These are phyloP conservation scores for Naumovozyma castellii DNA, from an alignment of 805 yeast species.

Conservation along the genomic window DNA sequence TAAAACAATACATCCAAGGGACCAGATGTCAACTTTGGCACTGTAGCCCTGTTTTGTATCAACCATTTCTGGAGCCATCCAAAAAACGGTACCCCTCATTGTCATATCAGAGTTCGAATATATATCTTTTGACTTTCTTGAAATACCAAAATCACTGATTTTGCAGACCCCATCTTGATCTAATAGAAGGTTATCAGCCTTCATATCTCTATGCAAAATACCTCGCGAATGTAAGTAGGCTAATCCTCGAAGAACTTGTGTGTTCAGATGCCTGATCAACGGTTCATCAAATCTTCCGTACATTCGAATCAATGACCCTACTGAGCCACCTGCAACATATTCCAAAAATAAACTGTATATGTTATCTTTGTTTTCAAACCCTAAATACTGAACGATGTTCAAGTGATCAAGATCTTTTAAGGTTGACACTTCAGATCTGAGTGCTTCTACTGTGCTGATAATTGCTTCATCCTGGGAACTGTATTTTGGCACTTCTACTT, in stretches of 20 bases:
- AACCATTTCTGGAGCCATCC: slow-evolving; percentile 99
- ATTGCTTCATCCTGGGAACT: slow-evolving; percentile 36
- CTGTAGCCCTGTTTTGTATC: slow-evolving; percentile 90
- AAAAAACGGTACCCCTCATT: slow-evolving; percentile 95
- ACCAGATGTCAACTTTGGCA: slow-evolving; percentile 98
- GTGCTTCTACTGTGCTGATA: slow-evolving; percentile 64
- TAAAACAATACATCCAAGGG: slow-evolving; percentile 89
- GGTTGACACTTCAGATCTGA: slow-evolving; percentile 85
- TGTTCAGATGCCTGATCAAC: slow-evolving; percentile 59
- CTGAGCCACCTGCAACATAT: slow-evolving; percentile 96
- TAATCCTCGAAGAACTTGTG: slow-evolving; percentile 75
- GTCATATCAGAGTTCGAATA: slow-evolving; percentile 94
- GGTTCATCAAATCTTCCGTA: slow-evolving; percentile 81
- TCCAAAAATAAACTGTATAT: slow-evolving; percentile 84
- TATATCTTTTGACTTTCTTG: slow-evolving; percentile 74
- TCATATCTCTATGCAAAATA: slow-evolving; percentile 85
- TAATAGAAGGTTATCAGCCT: slow-evolving; percentile 85
- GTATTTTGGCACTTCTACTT: slow-evolving; percentile 58
- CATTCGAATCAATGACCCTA: slow-evolving; percentile 72
- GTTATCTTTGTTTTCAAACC: slow-evolving; percentile 68
- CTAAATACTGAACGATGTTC: slow-evolving; percentile 91
- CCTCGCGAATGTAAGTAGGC: slow-evolving; percentile 83
- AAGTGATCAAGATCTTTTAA: slow-evolving; percentile 89
- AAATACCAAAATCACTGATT: slow-evolving; percentile 93
- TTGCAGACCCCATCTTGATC: slow-evolving; percentile 92